Conservation (phyloP, 1,284 basidiomycete genomes). For the Pseudozyma hubeiensis region DNA sequence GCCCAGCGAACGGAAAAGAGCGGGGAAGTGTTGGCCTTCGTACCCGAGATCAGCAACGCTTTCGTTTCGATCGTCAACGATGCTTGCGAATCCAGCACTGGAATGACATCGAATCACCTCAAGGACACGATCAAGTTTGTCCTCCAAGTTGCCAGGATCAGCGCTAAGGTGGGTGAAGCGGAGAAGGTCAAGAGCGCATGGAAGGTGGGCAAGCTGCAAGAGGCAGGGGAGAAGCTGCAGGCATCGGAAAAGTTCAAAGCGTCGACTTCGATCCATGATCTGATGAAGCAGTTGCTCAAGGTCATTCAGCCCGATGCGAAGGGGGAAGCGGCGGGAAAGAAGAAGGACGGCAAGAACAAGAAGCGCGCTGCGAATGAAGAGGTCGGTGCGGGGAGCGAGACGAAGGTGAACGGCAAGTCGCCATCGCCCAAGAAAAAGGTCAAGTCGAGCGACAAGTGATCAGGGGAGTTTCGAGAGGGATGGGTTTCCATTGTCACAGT, state of each 20-base stretch:
- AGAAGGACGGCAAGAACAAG: constrained; percentile 16
- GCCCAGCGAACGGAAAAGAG: constrained; percentile 67
- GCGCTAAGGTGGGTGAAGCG: constrained; percentile 70
- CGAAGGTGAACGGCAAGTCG: constrained; percentile 8
- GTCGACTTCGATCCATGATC: constrained; percentile 70
- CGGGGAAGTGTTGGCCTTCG: constrained; percentile 72
- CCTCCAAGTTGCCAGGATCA: constrained; percentile 77
- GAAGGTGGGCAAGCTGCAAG: constrained; percentile 66
- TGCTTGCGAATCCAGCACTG: constrained; percentile 70
- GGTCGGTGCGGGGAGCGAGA: neutral
- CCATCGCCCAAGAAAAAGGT: constrained; percentile 41
- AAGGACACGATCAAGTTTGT: constrained; percentile 84
- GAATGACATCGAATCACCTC: constrained; percentile 76
- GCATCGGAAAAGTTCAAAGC: constrained; percentile 44
- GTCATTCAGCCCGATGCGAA: constrained; percentile 43
- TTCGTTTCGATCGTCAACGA: constrained; percentile 75
- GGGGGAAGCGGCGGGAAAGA: constrained; percentile 28
- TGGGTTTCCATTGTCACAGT: too few relatives aligned
- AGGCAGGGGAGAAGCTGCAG: constrained; percentile 37
- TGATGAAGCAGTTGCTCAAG: constrained; percentile 73
- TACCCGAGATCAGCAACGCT: constrained; percentile 73
- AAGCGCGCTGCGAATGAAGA: constrained; percentile 36
- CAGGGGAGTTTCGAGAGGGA: neutral
- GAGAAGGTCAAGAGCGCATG: constrained; percentile 58
- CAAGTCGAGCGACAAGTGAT: constrained; percentile 36